These are phyloP conservation scores for Colletotrichum gloeosporioides DNA, from an alignment of 2,329 filamentous ascomycete species.

Conservation along the genomic window DNA sequence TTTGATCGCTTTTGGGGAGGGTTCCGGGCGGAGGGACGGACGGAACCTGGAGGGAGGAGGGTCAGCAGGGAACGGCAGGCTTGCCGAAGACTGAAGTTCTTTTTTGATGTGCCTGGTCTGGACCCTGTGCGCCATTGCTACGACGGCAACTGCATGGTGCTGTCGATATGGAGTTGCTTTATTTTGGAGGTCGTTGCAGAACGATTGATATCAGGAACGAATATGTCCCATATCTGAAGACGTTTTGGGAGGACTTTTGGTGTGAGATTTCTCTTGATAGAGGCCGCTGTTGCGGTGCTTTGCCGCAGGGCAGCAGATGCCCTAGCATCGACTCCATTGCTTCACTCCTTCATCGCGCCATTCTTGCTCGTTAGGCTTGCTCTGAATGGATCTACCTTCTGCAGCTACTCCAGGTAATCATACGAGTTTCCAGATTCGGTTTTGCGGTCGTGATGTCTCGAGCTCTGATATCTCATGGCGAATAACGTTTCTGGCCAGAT, in stretches of 20 bases:
- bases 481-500: accelerated
- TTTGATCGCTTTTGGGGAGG: not conserved
- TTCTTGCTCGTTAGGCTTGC: not conserved
- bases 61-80: not conserved
- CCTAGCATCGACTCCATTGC: not conserved
- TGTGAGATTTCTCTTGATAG: accelerated
- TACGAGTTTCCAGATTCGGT: not conserved
- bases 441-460: not conserved
- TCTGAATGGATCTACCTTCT: not conserved
- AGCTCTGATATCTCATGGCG: not conserved
- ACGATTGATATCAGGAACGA: not conserved
- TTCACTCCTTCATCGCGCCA: not conserved
- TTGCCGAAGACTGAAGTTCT: not conserved
- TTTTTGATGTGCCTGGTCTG: not conserved
- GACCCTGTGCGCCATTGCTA: not conserved
- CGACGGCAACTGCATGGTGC: not conserved
- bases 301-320: not conserved
- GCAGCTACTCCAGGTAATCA: not conserved
- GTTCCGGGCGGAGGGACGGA: not conserved
- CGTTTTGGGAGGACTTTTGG: not conserved
- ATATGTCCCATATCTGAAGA: not conserved
- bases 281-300: not conserved
- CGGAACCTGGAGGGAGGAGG: not conserved
- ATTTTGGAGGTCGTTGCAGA: not conserved
- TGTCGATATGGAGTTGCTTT: not conserved